phyloP scores from a whole-genome alignment of 192 early-diverging fungal species.

The Backusella liffmaniae region DNA sequence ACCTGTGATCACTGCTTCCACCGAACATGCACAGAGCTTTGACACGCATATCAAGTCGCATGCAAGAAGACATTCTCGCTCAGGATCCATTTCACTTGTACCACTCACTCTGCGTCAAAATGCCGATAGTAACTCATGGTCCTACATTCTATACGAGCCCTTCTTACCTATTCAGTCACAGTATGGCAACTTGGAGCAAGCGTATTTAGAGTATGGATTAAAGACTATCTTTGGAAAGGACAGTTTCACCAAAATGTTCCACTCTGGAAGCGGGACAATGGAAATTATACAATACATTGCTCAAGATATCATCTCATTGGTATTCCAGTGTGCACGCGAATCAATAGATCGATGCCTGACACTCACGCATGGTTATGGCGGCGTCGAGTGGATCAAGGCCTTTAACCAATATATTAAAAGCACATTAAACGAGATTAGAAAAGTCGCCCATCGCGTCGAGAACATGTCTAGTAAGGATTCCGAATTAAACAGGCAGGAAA shows the following conservation, averaged over 20 bases:
- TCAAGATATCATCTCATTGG: conserved; percentile 24
- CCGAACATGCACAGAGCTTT: background rate
- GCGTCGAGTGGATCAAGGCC: conserved; percentile 47
- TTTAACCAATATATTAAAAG: conserved; percentile 23
- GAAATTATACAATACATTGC: conserved; percentile 47
- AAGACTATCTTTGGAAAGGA: conserved; percentile 9
- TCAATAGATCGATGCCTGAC: conserved; percentile 49
- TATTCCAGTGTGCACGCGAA: background rate
- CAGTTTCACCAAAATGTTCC: background rate
- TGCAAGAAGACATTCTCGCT: conserved; percentile 8
- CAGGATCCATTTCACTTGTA: conserved; percentile 16
- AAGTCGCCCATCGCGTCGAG: conserved; percentile 46
- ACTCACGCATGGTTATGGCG: conserved; percentile 66
- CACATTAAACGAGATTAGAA: background rate
- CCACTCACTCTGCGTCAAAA: conserved; percentile 26
- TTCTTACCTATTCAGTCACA: conserved; percentile 63
- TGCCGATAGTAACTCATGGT: conserved; percentile 53
- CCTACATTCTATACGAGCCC: conserved; percentile 59
- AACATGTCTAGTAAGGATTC: conserved; percentile 43
- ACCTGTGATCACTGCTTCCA: conserved; percentile 17
- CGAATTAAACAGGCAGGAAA: conserved; percentile 29
- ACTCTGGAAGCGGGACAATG: conserved; percentile 20
- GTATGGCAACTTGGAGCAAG: conserved; percentile 55
- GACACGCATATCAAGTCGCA: background rate
- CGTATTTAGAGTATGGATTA: conserved; percentile 44